A percentile compares a stretch with the other conserved stretches of the same genome.
Conservation (phyloP, 768 basidiomycete species). For the Macrolepiota albuminosa region DNA sequence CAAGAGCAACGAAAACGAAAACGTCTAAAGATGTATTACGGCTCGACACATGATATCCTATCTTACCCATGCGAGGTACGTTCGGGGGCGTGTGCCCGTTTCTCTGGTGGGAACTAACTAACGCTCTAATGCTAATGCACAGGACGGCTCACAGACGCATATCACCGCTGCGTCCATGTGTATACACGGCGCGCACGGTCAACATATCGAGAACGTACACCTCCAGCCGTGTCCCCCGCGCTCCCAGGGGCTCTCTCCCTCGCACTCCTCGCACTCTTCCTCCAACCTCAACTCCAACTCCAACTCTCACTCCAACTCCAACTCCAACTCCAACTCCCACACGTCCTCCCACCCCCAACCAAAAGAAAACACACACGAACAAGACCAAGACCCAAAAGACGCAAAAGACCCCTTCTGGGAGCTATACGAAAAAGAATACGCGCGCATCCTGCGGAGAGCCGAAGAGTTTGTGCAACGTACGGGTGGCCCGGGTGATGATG, state of each 20-base stretch:
- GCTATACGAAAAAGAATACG: slow-evolving; percentile 67
- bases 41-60: slow-evolving; percentile 89
- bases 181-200: slow-evolving; percentile 76
- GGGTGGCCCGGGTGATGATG: slow-evolving; percentile 59
- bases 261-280: too few species aligned
- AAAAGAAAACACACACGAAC: too few species aligned
- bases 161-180: slow-evolving; percentile 86
- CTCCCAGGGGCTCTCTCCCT: too few species aligned
- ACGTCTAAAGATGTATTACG: slow-evolving; percentile 77
- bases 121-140: too few species aligned
- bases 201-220: slow-evolving; percentile 85
- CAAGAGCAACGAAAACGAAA: too few species aligned
- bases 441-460: slow-evolving; percentile 59
- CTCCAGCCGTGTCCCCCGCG: slow-evolving; percentile 52
- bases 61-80: slow-evolving; percentile 88
- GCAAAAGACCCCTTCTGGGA: slow-evolving; percentile 48
- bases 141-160: slow-evolving; percentile 78
- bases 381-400: too few species aligned
- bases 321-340: too few species aligned
- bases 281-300: too few species aligned
- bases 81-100: too few species aligned
- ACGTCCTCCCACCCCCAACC: too few species aligned
- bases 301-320: too few species aligned
- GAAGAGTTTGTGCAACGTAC: slow-evolving; percentile 67
- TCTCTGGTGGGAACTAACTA: too few species aligned